A percentile compares a stretch with the other conserved stretches of the same genome.
Evolutionary conservation across 2,329 filamentous ascomycete genomes (phyloP).

Genomic region (Byssothecium circinans): DNA sequence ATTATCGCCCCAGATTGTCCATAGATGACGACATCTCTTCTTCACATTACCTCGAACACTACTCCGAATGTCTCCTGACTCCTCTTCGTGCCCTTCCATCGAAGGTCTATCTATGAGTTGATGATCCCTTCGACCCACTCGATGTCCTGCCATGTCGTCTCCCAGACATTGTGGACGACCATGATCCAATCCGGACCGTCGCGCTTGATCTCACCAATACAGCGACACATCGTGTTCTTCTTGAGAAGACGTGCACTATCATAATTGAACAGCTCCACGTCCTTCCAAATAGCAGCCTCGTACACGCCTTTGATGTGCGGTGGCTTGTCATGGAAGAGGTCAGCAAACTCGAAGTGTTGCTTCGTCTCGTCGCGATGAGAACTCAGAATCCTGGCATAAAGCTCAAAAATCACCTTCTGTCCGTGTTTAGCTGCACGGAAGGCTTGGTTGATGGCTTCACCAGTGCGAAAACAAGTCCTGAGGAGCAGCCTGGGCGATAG

Average conservation of each 20-base stretch:
- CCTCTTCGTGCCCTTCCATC: neutral
- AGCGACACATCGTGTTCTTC: slow-evolving; percentile 49
- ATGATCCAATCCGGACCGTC: slow-evolving; percentile 49
- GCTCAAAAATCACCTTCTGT: slow-evolving; percentile 58
- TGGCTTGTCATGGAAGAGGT: slow-evolving; percentile 61
- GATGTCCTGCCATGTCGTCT: slow-evolving; percentile 58
- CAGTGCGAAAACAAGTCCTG: slow-evolving; percentile 65
- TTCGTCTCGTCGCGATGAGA: slow-evolving; percentile 59
- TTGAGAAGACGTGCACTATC: slow-evolving; percentile 51
- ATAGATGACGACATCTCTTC: neutral
- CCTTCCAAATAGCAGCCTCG: slow-evolving; percentile 48
- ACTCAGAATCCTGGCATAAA: slow-evolving; percentile 63
- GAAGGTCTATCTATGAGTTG: slow-evolving; percentile 16
- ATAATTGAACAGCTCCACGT: slow-evolving; percentile 49
- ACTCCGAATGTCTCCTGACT: neutral
- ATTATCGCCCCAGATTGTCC: no score
- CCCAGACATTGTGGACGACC: slow-evolving; percentile 54
- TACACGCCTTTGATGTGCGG: slow-evolving; percentile 56
- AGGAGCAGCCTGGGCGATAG: slow-evolving; percentile 52
- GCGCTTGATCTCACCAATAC: slow-evolving; percentile 53
- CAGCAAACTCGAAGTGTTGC: slow-evolving; percentile 66
- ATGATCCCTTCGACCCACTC: slow-evolving; percentile 52
- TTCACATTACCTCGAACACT: neutral
- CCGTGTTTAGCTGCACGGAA: slow-evolving; percentile 51
- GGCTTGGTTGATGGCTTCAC: slow-evolving; percentile 59